phyloP scores from a whole-genome alignment of 495 filamentous ascomycete genomes.

The Antarctomyces pellizariae region DNA sequence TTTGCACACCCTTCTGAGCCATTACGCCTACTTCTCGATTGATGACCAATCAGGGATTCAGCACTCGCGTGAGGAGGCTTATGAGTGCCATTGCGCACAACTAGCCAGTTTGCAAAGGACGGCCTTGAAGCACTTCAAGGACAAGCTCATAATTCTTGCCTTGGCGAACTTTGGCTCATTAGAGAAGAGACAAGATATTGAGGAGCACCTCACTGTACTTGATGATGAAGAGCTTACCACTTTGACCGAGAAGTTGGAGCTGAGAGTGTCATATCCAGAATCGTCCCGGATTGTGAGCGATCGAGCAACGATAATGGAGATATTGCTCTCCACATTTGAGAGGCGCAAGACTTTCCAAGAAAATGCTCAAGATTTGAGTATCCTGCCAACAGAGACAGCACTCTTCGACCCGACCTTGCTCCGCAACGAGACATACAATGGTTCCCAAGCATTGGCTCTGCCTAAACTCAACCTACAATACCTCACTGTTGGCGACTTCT shows the following conservation, averaged over 20 bases:
- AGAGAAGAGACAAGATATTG: conserved; percentile 52
- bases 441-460: conserved; percentile 68
- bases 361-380: conserved; percentile 36
- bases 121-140: conserved; percentile 64
- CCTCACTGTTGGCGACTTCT: conserved; percentile 80
- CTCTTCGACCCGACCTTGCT: conserved; percentile 75
- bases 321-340: conserved; percentile 56
- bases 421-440: conserved; percentile 74
- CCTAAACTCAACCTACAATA: conserved; percentile 94
- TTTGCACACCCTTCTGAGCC: conserved; percentile 49
- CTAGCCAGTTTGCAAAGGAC: conserved; percentile 64
- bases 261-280: conserved; percentile 60
- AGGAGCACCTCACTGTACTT: conserved; percentile 49
- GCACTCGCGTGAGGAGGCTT: conserved; percentile 43
- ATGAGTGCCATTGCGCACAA: conserved; percentile 51
- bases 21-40: conserved; percentile 72
- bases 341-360: conserved; percentile 70
- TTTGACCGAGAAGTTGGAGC: conserved; percentile 45
- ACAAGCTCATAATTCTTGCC: conserved; percentile 73
- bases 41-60: conserved; percentile 77
- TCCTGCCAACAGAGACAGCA: conserved; percentile 60
- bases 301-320: conserved; percentile 48
- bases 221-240: conserved; percentile 47
- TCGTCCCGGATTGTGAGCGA: conserved; percentile 34
- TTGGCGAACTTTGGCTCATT: conserved; percentile 83